phyloP scores from a whole-genome alignment of 768 basidiomycete genomes.

The Leccinellum rugosiceps region DNA sequence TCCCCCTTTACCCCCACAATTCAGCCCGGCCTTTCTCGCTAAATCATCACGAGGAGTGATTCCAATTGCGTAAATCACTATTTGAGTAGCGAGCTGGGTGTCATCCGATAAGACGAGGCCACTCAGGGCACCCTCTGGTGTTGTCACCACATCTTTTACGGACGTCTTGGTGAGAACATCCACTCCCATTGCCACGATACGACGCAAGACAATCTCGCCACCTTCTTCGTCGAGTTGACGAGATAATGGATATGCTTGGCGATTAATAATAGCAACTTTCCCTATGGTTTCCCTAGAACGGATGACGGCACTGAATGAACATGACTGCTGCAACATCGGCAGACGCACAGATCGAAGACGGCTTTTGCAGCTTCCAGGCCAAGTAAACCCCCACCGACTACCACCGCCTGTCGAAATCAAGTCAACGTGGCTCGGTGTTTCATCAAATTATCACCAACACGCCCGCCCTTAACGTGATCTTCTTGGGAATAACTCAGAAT shows the following conservation, averaged over 20 bases:
- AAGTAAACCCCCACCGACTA: constrained; percentile 69
- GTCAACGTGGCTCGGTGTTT: not conserved
- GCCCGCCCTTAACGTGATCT: constrained; percentile 36
- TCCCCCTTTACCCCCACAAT: constrained; percentile 48
- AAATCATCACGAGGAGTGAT: constrained; percentile 71
- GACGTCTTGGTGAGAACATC: constrained; percentile 45
- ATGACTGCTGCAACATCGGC: not conserved
- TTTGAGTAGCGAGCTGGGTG: constrained; percentile 41
- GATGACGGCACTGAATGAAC: not conserved
- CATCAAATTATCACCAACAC: constrained; percentile 13
- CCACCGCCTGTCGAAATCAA: constrained; percentile 11
- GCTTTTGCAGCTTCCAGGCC: constrained; percentile 78
- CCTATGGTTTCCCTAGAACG: constrained; percentile 32
- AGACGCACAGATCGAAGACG: constrained; percentile 49
- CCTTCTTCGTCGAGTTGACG: constrained; percentile 57
- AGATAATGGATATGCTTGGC: constrained; percentile 51
- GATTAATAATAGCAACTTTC: constrained; percentile 51
- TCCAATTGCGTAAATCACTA: constrained; percentile 68
- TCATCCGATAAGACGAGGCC: constrained; percentile 53
- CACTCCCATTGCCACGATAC: constrained; percentile 60
- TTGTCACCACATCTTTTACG: constrained; percentile 37
- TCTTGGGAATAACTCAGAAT: constrained; percentile 58
- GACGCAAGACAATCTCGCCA: constrained; percentile 57
- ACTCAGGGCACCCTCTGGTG: constrained; percentile 37
- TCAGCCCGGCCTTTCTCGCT: constrained; percentile 50